Evolutionary conservation across 768 basidiomycete species (phyloP), one percentile per base, ranked within the genome.

Genomic region (Hygrophorus russula): DNA sequence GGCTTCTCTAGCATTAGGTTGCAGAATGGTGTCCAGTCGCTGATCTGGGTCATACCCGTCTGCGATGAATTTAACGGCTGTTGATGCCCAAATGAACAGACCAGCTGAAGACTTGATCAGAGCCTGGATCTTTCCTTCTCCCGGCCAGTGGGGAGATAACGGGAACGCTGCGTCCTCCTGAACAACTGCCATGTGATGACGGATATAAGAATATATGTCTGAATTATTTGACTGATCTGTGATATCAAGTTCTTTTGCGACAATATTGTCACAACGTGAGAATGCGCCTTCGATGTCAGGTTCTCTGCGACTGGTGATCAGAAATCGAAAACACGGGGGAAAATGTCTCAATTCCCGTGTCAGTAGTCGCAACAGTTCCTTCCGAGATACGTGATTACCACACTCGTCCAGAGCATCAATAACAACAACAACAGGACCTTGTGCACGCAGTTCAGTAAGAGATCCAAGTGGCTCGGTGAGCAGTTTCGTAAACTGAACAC

Each of bases 351-450:
- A 19, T n/a, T 40, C 36, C 4, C 36, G 20, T 3, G 46, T 41
- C 12, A 64, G 49, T 10, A 63, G 33, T 12, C 14, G 12, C 17
- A 63, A 50, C 2, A 64, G 39, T 3, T 35, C 18, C 15, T 44
- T 41, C 10, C 59, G 51, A 8, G 52, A 51, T 10, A 27, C 10
- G 7, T 34, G 27, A 44, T 52, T 43, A 1, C 56, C 54, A 40
- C 63, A 58, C 52, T 67, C 63, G 47, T 67, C 63, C 19, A 67
- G 47, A 2, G 56, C 65, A 46, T 67, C 66, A 15, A 67, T 49
- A 37, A 65, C 52, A 36, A 66, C 46, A 13, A 66, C 33, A 19
- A 59, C 28, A 5, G 47, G 51, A 3, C 47, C 47, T 8, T 8
- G 24, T 7, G 24, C 24, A 24, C 7, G 24, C 24, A 24, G 24